phyloP scores from a whole-genome alignment of 1,284 basidiomycete species.

The Microbotryomycetes sp. region DNA sequence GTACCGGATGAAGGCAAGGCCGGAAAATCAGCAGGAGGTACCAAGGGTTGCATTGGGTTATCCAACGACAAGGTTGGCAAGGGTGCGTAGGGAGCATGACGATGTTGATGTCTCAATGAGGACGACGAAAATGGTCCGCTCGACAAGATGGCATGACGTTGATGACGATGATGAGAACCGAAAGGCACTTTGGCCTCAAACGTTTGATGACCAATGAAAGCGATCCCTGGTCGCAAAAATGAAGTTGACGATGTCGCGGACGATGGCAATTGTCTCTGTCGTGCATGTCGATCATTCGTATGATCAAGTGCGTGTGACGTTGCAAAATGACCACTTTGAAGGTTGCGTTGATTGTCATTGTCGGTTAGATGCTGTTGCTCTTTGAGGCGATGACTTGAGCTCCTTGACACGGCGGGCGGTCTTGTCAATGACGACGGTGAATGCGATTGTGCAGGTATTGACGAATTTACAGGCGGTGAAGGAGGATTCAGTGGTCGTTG shows the following conservation, averaged over 20 bases:
- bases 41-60: neutral
- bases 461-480: neutral
- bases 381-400: neutral
- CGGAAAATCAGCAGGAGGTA: neutral
- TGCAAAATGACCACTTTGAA: too few species aligned
- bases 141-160: neutral
- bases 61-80: neutral
- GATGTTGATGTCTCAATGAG: neutral
- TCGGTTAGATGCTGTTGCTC: too few species aligned
- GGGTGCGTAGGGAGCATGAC: neutral
- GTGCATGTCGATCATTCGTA: too few species aligned
- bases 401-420: neutral
- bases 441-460: neutral
- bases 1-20: neutral
- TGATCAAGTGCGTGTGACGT: too few species aligned
- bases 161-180: neutral
- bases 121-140: neutral
- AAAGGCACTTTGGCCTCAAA: constrained; percentile 3
- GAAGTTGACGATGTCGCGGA: constrained; percentile 20
- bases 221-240: constrained; percentile 19
- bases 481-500: constrained; percentile 17
- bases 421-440: too few species aligned
- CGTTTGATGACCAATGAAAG: constrained; percentile 20
- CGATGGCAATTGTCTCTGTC: too few species aligned
- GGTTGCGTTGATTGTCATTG: too few species aligned